Evolutionary conservation across 2,329 filamentous ascomycete genomes (phyloP).

Genomic region (Thermoascus crustaceus): DNA sequence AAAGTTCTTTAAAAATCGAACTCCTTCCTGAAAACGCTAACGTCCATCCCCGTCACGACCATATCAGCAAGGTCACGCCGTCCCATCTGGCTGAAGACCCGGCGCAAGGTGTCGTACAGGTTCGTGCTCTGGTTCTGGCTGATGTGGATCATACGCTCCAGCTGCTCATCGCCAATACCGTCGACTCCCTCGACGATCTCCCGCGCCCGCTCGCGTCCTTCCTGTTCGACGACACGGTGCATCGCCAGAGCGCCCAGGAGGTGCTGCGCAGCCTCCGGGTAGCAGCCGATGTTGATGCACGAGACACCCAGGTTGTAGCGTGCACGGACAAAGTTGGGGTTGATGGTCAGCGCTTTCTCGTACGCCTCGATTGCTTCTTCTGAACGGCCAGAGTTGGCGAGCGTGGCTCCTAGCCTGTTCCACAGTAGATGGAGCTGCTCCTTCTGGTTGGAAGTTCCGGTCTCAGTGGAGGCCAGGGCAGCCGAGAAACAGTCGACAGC

Average conservation of each 20-base stretch:
- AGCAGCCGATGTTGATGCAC: conserved; percentile 96
- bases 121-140: conserved; percentile 92
- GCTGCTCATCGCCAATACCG: conserved; percentile 57
- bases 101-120: conserved; percentile 82
- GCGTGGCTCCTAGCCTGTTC: conserved; percentile 92
- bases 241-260: conserved; percentile 85
- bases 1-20: conserved; percentile 63
- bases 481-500: conserved; percentile 97
- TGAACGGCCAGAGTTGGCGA: conserved; percentile 85
- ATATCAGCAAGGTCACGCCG: conserved; percentile 77
- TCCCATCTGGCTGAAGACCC: conserved; percentile 97
- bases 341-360: conserved; percentile 79
- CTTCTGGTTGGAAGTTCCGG: conserved; percentile 72
- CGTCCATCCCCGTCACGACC: conserved; percentile 83
- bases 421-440: conserved; percentile 88
- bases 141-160: conserved; percentile 73
- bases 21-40: conserved; percentile 78
- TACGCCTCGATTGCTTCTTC: conserved; percentile 98
- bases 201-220: conserved; percentile 71
- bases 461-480: conserved; percentile 76
- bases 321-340: conserved; percentile 93
- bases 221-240: conserved; percentile 87
- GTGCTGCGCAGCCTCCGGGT: conserved; percentile 85
- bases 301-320: conserved; percentile 94
- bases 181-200: conserved; percentile 63